These are phyloP conservation scores for Aspergillus piperis DNA, from an alignment of 2,329 filamentous ascomycete species.

Conservation along the genomic window DNA sequence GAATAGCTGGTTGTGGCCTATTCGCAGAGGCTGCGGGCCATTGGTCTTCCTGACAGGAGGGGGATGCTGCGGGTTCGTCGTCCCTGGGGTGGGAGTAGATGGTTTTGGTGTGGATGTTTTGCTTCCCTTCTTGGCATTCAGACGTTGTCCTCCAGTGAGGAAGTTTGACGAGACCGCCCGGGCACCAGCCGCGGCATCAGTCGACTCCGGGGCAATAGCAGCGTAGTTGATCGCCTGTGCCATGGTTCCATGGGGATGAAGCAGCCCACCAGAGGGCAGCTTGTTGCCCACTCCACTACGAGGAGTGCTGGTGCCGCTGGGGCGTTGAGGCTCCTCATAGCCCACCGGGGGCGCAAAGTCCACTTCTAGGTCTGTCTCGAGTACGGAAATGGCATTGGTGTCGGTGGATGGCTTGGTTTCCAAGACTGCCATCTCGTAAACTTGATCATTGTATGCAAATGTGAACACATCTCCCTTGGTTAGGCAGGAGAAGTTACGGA, in stretches of 20 bases:
- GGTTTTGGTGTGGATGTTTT: constrained; percentile 74
- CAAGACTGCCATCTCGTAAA: constrained; percentile 89
- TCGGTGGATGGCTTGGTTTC: constrained; percentile 86
- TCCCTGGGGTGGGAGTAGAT: constrained; percentile 68
- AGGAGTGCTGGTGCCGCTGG: constrained; percentile 84
- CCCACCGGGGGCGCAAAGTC: constrained; percentile 94
- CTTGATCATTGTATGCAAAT: constrained; percentile 92
- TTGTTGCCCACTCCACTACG: constrained; percentile 63
- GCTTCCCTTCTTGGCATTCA: constrained; percentile 78
- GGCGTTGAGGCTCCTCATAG: constrained; percentile 81
- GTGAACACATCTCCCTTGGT: constrained; percentile 94
- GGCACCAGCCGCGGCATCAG: constrained; percentile 63
- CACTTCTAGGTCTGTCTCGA: constrained; percentile 94
- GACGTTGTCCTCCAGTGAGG: constrained; percentile 72
- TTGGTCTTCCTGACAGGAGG: constrained; percentile 59
- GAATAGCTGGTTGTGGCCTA: constrained; percentile 89
- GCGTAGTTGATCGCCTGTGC: constrained; percentile 97
- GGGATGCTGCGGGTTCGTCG: constrained; percentile 51
- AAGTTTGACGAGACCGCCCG: constrained; percentile 75
- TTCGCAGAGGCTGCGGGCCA: constrained; percentile 80
- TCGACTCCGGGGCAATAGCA: constrained; percentile 78
- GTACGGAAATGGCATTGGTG: constrained; percentile 83
- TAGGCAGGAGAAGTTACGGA: constrained; percentile 91
- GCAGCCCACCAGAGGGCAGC: constrained; percentile 68
- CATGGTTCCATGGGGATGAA: constrained; percentile 90